phyloP scores from a whole-genome alignment of 1,139 yeast species.

The Nakaseomyces uthaithaninus region DNA sequence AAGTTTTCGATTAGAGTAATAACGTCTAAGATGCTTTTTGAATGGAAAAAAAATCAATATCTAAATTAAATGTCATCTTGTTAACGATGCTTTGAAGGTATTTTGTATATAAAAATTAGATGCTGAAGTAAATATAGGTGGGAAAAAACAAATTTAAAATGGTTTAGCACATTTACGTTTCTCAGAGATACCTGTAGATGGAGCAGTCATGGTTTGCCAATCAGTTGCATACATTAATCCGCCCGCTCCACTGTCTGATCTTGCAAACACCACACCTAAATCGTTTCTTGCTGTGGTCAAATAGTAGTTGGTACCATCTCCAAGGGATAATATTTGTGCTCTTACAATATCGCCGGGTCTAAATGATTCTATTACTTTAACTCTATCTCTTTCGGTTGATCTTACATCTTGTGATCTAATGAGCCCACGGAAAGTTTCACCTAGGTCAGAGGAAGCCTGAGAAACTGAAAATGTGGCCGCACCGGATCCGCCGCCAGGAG shows the following conservation, averaged over 20 bases:
- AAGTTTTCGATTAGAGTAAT: too few species aligned
- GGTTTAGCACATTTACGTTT: slow-evolving; percentile 92
- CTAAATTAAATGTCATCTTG: too few species aligned
- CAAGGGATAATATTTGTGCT: slow-evolving; percentile 73
- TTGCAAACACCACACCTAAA: slow-evolving; percentile 88
- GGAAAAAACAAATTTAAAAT: slow-evolving; percentile 31
- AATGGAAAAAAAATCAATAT: too few species aligned
- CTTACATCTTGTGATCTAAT: slow-evolving; percentile 84
- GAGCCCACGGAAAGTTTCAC: slow-evolving; percentile 86
- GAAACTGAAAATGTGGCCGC: slow-evolving; percentile 43
- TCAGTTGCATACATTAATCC: slow-evolving; percentile 81
- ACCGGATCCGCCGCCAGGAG: slow-evolving; percentile 51
- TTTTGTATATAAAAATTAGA: not conserved
- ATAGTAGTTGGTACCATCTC: slow-evolving; percentile 89
- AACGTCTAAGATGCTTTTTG: too few species aligned
- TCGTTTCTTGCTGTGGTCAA: slow-evolving; percentile 85
- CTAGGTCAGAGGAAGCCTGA: slow-evolving; percentile 57
- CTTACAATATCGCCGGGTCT: slow-evolving; percentile 90
- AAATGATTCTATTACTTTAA: slow-evolving; percentile 68
- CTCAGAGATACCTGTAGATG: slow-evolving; percentile 68
- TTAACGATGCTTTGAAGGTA: too few species aligned
- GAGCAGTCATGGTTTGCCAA: slow-evolving; percentile 91
- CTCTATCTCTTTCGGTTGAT: slow-evolving; percentile 83
- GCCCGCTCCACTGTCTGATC: slow-evolving; percentile 60
- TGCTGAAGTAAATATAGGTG: not conserved